These are phyloP conservation scores for Glycine soja DNA, from an alignment of 306 rosid species.

Conservation along the genomic window DNA sequence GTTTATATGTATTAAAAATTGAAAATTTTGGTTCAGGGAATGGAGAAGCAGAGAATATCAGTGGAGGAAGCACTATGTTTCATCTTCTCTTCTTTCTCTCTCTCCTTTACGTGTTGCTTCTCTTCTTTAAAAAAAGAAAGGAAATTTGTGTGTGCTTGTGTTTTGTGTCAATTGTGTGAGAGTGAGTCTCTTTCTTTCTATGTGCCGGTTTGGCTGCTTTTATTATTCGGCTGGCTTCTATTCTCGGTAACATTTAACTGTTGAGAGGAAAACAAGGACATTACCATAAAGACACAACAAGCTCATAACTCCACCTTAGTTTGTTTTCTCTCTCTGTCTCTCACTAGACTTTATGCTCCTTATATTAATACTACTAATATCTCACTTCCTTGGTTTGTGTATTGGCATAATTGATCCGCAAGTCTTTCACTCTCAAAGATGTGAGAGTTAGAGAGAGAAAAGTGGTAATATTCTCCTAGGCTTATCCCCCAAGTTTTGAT, in stretches of 20 bases:
- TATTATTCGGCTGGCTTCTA: slow-evolving; percentile 36
- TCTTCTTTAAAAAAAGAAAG: not conserved
- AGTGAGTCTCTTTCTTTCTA: not conserved
- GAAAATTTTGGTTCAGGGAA: slow-evolving; percentile 45
- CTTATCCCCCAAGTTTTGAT: slow-evolving; percentile 22
- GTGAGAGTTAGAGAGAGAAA: not conserved
- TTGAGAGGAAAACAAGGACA: slow-evolving; percentile 41
- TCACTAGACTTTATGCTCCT: slow-evolving; percentile 29
- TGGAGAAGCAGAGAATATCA: slow-evolving; percentile 54
- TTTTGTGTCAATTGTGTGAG: not conserved
- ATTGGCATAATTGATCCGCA: slow-evolving; percentile 10
- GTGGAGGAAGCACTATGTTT: slow-evolving; percentile 40
- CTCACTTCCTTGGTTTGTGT: slow-evolving; percentile 14
- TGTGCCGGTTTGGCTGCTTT: slow-evolving; percentile 33
- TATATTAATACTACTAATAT: not conserved
- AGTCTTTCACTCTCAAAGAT: slow-evolving; percentile 9
- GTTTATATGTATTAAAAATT: not conserved
- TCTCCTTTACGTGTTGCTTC: not conserved
- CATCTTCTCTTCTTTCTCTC: slow-evolving; percentile 34
- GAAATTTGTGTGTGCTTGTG: not conserved
- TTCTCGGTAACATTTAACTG: slow-evolving; percentile 45
- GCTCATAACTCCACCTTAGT: slow-evolving; percentile 17
- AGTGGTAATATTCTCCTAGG: slow-evolving; percentile 4
- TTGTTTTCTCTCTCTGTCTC: not conserved
- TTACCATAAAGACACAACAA: slow-evolving; percentile 37